Evolutionary conservation across 108 stramenopile species (phyloP), one percentile per base, ranked within the genome.

Genomic region (Cyclotella choctawhatcheeana): DNA sequence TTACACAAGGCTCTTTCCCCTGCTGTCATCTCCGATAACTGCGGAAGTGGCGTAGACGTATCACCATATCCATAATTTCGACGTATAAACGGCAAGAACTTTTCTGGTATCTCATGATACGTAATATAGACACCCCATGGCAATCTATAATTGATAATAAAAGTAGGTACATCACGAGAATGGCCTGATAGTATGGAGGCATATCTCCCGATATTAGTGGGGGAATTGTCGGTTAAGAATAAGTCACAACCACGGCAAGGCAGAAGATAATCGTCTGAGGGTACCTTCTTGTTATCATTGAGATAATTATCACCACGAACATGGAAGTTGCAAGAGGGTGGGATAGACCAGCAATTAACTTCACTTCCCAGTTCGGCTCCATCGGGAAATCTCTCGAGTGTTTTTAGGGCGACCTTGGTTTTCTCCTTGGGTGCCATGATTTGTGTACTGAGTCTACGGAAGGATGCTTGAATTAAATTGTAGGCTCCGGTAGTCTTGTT

Each of bases 101-200:
- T 76, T 21, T 83, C 69, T 16, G 92, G 92, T 44, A 96, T 96
- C 65, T 93, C 89, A 80, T 86, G 93, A 69, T 94, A 96, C 0
- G 84, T 74, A 27, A 90, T 51, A 61, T 92, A 81, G 13, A 91
- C 82, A 17, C 95, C 95, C 95, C 95, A 96, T 5, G 95, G 95
- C 26, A 96, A 72, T 2, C 93, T 79, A 70, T 93, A 96, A 65
- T 96, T 96, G 64, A 96, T 86, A 29, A 96, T 74, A 63, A 96
- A 91, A 24, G 95, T 96, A 6, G 91, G 88, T 10, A 74, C 66
- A 25, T 91, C 89, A 27, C 94, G 70, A 27, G 93, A 56, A 7
- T 76, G 65, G 1, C 95, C 95, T 10, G 85, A 84, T 29, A 96
- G 67, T 32, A 94, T 73, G 32, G 78, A 63, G 24, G 79, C 25